Evolutionary conservation across 345 rosid genomes (phyloP), one percentile per base, ranked within the genome.

Genomic region (Firmiana major): DNA sequence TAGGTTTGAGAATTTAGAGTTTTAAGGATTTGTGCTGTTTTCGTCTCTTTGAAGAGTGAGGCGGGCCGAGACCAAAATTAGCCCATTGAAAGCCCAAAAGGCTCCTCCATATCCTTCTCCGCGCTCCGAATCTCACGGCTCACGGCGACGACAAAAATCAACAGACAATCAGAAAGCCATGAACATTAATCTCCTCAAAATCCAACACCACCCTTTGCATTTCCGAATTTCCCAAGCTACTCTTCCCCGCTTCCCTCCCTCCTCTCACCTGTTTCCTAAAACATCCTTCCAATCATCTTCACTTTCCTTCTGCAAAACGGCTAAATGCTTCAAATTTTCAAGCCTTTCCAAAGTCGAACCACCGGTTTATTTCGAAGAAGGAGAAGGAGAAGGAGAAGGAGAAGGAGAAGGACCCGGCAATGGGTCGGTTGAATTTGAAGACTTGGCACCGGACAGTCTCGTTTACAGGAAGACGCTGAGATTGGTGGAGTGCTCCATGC

Each of bases 401-500:
- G 83, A 73, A 71, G 75, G 68, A 11, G 83, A 64, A 73, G 84
- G 80, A 28, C 57, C 21, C 9, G 43, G 5, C 55, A 55, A 34
- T 16, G 72, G 5, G 42, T 34, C 34, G 57, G 40, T 43, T 17
- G 76, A 82, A 57, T 70, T 85, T 6, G 94, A 86, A 12, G 87
- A 90, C 87, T 77, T 88, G 80, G 95, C 90, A 0, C 73, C 77
- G 2, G 83, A 86, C 65, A 85, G 90, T 51, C 83, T 45, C 48
- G 94, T 93, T 72, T 91, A 86, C 78, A 90, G 74, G 83, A 86
- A 84, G 22, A 94, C 98, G 21, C 85, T 92, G 63, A 90, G 99
- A 85, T 78, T 95, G 82, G 98, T 93, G 43, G 99, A 95, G 76
- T 95, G 99, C 75, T 86, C 98, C 62, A 93, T 95, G 98, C 90